phyloP scores from a whole-genome alignment of 179 eudicot genomes.

The Sideroxylon spinosum region DNA sequence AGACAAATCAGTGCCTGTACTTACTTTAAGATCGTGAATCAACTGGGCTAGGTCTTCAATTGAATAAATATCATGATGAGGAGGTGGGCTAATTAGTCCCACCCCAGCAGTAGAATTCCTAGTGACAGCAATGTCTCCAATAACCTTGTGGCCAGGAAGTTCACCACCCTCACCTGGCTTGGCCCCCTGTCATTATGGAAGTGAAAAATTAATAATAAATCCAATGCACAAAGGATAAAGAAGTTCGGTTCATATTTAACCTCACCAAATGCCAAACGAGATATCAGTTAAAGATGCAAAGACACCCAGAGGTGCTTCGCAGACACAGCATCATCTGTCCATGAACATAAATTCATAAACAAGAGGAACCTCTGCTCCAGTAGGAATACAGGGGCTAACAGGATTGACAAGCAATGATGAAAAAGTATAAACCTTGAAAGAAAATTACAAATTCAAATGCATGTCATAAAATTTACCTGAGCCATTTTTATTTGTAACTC shows the following conservation, averaged over 20 bases:
- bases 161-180: slow-evolving; percentile 99
- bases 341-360: slow-evolving; percentile 68
- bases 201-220: slow-evolving; percentile 19
- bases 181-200: slow-evolving; percentile 63
- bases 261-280: slow-evolving; percentile 74
- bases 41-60: slow-evolving; percentile 98
- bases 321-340: slow-evolving; percentile 60
- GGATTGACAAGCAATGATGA: slow-evolving; percentile 17
- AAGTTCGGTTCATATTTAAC: slow-evolving; percentile 31
- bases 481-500: slow-evolving; percentile 99
- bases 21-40: slow-evolving; percentile 93
- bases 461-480: slow-evolving; percentile 53
- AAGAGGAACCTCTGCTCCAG: slow-evolving; percentile 61
- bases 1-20: background rate
- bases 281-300: slow-evolving; percentile 72
- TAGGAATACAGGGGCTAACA: slow-evolving; percentile 37
- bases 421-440: slow-evolving; percentile 1
- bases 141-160: slow-evolving; percentile 96
- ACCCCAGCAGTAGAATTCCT: slow-evolving; percentile 98
- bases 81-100: slow-evolving; percentile 99
- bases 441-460: background rate
- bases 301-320: slow-evolving; percentile 64
- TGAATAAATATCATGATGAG: slow-evolving; percentile 97
- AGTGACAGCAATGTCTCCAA: slow-evolving; percentile 93
- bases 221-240: slow-evolving; percentile 16